phyloP scores from a whole-genome alignment of 2,329 filamentous ascomycete species.

The Trichoderma sp. region DNA sequence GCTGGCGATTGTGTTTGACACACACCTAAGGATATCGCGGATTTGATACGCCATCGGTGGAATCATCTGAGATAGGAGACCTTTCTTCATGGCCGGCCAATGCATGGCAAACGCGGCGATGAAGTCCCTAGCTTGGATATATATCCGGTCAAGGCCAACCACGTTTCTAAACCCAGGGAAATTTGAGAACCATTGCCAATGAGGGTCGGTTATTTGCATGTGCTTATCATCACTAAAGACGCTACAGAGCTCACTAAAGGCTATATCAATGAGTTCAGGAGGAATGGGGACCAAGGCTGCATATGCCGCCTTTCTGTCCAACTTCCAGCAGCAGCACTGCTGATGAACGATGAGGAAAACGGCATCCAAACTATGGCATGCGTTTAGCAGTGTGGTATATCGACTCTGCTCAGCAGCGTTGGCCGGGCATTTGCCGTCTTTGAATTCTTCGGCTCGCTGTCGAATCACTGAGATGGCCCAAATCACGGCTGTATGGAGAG shows the following conservation, averaged over 20 bases:
- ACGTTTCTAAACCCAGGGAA: conserved; percentile 28
- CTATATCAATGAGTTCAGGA: conserved; percentile 25
- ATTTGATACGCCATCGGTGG: conserved; percentile 35
- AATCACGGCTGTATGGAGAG: background rate
- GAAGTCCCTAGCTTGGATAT: conserved; percentile 28
- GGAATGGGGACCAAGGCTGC: conserved; percentile 24
- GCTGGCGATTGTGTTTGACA: conserved; percentile 29
- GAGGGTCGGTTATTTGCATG: conserved; percentile 27
- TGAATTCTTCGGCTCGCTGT: background rate
- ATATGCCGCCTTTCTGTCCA: conserved; percentile 39
- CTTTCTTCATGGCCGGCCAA: conserved; percentile 28
- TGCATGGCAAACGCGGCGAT: conserved; percentile 26
- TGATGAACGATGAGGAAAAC: conserved; percentile 69
- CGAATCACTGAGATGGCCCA: background rate
- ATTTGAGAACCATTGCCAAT: conserved; percentile 34
- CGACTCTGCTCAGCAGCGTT: conserved; percentile 44
- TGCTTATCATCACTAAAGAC: conserved; percentile 30
- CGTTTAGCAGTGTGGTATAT: conserved; percentile 56
- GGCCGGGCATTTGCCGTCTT: background rate
- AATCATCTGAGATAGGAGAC: conserved; percentile 27
- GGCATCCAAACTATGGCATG: conserved; percentile 56
- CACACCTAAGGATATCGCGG: conserved; percentile 28
- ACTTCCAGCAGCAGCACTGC: conserved; percentile 60
- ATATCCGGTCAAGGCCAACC: background rate
- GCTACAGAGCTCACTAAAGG: conserved; percentile 27